Evolutionary conservation across 805 yeast species (phyloP).

Genomic region (Metschnikowia aberdeeniae): DNA sequence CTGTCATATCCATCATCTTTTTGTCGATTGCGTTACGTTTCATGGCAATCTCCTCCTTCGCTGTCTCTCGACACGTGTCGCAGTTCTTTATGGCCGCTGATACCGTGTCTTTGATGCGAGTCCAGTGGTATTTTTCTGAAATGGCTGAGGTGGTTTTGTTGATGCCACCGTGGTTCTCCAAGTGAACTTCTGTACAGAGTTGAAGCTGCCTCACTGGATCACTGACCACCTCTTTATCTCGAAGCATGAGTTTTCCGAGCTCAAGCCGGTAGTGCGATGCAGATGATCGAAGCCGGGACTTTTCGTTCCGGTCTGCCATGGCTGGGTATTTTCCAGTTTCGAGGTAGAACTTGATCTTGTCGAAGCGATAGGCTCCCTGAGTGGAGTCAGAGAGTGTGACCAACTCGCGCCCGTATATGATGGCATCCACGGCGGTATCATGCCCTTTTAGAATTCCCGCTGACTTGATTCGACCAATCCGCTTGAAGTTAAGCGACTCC

Average conservation of each 20-base stretch:
- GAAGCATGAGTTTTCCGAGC: slow-evolving; percentile 70
- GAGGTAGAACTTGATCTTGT: slow-evolving; percentile 70
- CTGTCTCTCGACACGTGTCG: slow-evolving; percentile 60
- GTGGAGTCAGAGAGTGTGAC: slow-evolving; percentile 51
- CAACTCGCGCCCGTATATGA: slow-evolving; percentile 79
- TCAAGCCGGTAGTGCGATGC: slow-evolving; percentile 72
- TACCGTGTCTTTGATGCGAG: slow-evolving; percentile 83
- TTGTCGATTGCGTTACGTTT: slow-evolving; percentile 18
- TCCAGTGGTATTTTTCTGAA: slow-evolving; percentile 85
- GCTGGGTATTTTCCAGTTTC: slow-evolving; percentile 87
- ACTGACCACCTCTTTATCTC: slow-evolving; percentile 78
- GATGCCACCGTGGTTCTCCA: slow-evolving; percentile 75
- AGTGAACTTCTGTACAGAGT: slow-evolving; percentile 69
- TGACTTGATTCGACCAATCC: slow-evolving; percentile 76
- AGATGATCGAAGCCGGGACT: slow-evolving; percentile 76
- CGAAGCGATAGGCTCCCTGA: slow-evolving; percentile 59
- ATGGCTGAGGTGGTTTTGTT: slow-evolving; percentile 79
- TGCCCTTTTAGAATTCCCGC: slow-evolving; percentile 86
- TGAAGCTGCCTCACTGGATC: slow-evolving; percentile 71
- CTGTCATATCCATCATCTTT: slow-evolving; percentile 11
- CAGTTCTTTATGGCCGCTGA: slow-evolving; percentile 75
- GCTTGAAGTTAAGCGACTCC: slow-evolving; percentile 69
- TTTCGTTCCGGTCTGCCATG: slow-evolving; percentile 75
- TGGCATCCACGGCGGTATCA: slow-evolving; percentile 80
- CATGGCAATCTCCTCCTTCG: slow-evolving; percentile 20